Percentiles rank a stretch among this genome's conserved stretches.
Conservation (phyloP, 441 rosid species). For the Populus hybrid region DNA sequence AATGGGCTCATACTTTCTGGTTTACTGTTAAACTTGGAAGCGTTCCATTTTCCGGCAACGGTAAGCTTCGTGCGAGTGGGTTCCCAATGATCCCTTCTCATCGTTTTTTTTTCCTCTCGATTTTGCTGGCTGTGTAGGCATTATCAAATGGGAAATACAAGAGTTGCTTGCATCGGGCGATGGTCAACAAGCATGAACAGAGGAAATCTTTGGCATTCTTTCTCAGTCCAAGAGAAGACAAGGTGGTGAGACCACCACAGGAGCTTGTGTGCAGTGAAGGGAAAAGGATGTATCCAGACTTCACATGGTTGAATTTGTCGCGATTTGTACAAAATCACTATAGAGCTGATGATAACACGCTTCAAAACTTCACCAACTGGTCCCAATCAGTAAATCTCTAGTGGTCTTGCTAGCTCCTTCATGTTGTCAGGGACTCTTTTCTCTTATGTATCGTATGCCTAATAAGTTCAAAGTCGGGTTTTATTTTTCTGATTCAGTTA, state of each 20-base stretch:
- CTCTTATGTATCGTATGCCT: no score
- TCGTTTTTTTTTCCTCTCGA: background rate
- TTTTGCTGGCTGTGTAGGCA: conserved; percentile 32
- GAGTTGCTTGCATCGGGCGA: conserved; percentile 50
- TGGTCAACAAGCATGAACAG: conserved; percentile 35
- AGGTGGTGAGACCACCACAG: conserved; percentile 37
- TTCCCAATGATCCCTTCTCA: background rate
- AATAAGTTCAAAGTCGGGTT: no score
- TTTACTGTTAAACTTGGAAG: no score
- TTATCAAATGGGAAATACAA: conserved; percentile 45
- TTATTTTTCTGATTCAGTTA: no score
- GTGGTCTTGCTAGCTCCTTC: background rate
- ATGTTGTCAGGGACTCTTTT: no score
- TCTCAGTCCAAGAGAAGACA: conserved; percentile 43
- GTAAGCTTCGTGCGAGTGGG: background rate
- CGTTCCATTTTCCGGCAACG: background rate
- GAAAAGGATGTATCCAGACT: conserved; percentile 42
- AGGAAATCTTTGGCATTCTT: conserved; percentile 47
- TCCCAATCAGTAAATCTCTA: background rate
- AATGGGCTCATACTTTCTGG: no score
- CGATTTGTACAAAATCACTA: conserved; percentile 43
- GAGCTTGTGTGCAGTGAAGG: conserved; percentile 22
- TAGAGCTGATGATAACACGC: conserved; percentile 44
- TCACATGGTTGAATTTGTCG: conserved; percentile 49
- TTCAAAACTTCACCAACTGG: conserved; percentile 42